Percentiles rank a stretch among this genome's conserved stretches.
Conservation (phyloP, 2,329 filamentous ascomycete genomes). For the Trichoderma breve region DNA sequence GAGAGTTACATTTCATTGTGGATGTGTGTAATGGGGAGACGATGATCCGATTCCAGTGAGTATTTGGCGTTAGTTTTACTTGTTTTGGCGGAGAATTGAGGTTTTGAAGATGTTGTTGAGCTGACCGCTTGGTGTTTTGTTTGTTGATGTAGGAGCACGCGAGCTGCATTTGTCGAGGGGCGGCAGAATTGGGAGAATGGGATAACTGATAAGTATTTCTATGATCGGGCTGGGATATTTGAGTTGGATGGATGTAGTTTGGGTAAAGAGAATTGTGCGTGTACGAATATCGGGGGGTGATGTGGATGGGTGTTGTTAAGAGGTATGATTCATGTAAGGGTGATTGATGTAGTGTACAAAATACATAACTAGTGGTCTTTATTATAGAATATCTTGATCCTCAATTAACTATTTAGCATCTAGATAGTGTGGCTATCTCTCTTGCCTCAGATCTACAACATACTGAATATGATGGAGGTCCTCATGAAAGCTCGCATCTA, state of each 20-base stretch:
- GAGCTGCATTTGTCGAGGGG: background rate
- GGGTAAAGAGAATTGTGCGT: background rate
- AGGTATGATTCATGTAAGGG: too few species aligned
- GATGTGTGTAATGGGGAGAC: constrained; percentile 3
- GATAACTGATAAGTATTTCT: background rate
- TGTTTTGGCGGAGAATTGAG: background rate
- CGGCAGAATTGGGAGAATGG: background rate
- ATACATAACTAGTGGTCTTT: too few species aligned
- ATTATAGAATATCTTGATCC: too few species aligned
- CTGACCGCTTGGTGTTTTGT: background rate
- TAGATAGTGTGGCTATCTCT: too few species aligned
- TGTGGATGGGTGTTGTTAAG: too few species aligned
- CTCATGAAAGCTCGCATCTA: too few species aligned
- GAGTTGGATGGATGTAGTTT: background rate
- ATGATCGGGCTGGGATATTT: background rate
- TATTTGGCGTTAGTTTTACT: background rate
- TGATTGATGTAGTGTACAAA: too few species aligned
- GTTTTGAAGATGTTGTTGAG: background rate
- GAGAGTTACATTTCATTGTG: constrained; percentile 17
- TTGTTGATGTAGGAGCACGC: background rate
- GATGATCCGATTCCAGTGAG: constrained; percentile 17
- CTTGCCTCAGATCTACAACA: too few species aligned
- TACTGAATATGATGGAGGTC: too few species aligned
- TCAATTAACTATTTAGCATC: too few species aligned
- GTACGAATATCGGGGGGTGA: too few species aligned